Evolutionary conservation across 2,329 filamentous ascomycete genomes (phyloP), one percentile per base, ranked within the genome.

Genomic region (Monilinia laxa): DNA sequence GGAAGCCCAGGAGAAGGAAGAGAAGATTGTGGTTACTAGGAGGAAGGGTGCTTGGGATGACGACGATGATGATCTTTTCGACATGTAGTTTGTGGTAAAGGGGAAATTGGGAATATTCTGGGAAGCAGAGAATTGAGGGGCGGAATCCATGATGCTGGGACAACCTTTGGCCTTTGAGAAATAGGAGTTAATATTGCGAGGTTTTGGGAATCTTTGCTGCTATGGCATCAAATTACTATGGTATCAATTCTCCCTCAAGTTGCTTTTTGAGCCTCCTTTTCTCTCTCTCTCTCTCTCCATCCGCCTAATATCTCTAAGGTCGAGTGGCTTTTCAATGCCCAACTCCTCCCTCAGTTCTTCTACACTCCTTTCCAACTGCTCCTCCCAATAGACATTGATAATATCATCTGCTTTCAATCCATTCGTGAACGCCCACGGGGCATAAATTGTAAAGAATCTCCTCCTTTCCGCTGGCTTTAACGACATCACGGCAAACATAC

Each of bases 361-460:
- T 35, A 96, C 91, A 78, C 96, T 89, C 67, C 87, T 91, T 80
- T 93, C 89, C 71, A 99, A 79, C 80, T 94, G 86, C 81, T 98
- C 92, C 79, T 99, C 95, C 95, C 95, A 99, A 76, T 97, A 99
- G 1, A 99, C 89, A 78, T 97, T 97, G 71, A 99, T 93, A 45
- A 98, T 82, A 75, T 96, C 91, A 74, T 90, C 87, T 58, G 87
- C 85, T 65, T 85, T 80, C 70, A 92, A 78, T 18, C 95, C 95
- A 77, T 96, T 98, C 64, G 86, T 81, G 55, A 97, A 79, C 47
- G 95, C 95, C 95, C 95, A 99, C 0, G 95, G 95, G 63, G 94
- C 80, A 78, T 97, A 96, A 1, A 87, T 87, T 6, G 80, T 78
- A 75, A 85, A 90, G 75, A 98, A 95, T 66, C 89, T 80, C 73